Base-by-base conservation (phyloP, 768 basidiomycete genomes). In the Mycena rebaudengoi region DNA sequence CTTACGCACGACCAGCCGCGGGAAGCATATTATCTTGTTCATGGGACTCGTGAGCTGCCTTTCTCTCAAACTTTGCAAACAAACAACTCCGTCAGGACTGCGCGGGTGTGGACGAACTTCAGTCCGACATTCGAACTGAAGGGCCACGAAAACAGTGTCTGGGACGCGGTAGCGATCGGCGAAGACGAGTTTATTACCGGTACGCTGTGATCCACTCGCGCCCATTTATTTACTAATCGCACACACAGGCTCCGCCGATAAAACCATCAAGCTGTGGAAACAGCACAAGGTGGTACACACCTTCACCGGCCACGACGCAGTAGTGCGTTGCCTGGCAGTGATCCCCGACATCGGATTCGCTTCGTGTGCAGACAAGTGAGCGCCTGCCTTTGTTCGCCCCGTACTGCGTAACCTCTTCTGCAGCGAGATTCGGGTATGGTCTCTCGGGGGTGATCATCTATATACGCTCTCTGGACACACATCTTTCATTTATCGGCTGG, bases 311-410 rank as follows among this genome's bases (percentile, higher is more conserved):
- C 98, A 99, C 75, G 88, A 85, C 64, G 96, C 97, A 71, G 95
- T 95, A 41, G 97, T 99, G 16, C 89, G 98, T 65, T 92, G 90
- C 7, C 77, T 99, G 32, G 88, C 91, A 2, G 75, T 92, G 52
- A 82, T 96, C 25, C 88, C 91, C 14, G 91, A 95, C 72, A 88
- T 94, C 65, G 94, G 95, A 7, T 99, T 99, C 74, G 98, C 93
- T 49, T 98, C 95, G 41, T 97, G 94, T 66, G 93, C 92, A 16
- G 99, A 99, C 70, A 98, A 99, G 74, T 93, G 91, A 94, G 92
- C 60, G 63, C 80, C 71, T 13, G 45, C 30, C 5, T 25, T 64
- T 28, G 28, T 51, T 40, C 30, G 39, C 28, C 43, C 56, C n/a
- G 12, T 30, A 63, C 40, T 20, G 37, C 46, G 58, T 66, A 43